A percentile compares a stretch with the other conserved stretches of the same genome.
Evolutionary conservation across 805 yeast genomes (phyloP).

Genomic region (Starmerella khaoyaiensis): DNA sequence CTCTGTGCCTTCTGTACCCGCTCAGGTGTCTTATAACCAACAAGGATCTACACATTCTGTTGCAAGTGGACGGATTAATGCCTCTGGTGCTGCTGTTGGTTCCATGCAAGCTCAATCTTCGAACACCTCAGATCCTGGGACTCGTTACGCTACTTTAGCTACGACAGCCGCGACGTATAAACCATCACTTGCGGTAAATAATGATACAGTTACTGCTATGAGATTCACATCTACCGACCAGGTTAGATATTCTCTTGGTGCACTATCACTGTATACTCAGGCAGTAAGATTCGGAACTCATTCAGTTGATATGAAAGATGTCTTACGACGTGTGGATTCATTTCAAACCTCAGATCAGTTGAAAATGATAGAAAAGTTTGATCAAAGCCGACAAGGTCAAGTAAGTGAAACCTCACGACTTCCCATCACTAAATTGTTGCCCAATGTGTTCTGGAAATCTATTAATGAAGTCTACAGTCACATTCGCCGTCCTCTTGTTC

Average conservation of each 20-base stretch:
- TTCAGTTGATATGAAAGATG: conserved; percentile 8
- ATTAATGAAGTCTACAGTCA: conserved; percentile 13
- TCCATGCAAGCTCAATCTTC: too few species aligned
- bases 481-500: conserved; percentile 7
- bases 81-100: too few species aligned
- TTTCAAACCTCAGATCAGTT: conserved; percentile 11
- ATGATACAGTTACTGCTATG: too few species aligned
- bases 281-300: conserved; percentile 11
- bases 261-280: conserved; percentile 16
- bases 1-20: too few species aligned
- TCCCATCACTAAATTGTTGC: conserved; percentile 12
- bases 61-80: too few species aligned
- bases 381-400: conserved; percentile 7
- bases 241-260: conserved; percentile 10
- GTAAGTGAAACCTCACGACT: conserved; percentile 7
- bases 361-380: conserved; percentile 16
- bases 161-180: background rate
- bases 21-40: too few species aligned
- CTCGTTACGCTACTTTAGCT: too few species aligned
- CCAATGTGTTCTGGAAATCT: conserved; percentile 16
- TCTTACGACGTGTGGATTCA: conserved; percentile 11
- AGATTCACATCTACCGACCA: too few species aligned
- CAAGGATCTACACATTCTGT: too few species aligned
- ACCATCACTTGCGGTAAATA: background rate
- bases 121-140: too few species aligned